A percentile compares a stretch with the other conserved stretches of the same genome.
Evolutionary conservation across 108 stramenopile genomes (phyloP).

Genomic region (Pseudonitzschia multistriata): DNA sequence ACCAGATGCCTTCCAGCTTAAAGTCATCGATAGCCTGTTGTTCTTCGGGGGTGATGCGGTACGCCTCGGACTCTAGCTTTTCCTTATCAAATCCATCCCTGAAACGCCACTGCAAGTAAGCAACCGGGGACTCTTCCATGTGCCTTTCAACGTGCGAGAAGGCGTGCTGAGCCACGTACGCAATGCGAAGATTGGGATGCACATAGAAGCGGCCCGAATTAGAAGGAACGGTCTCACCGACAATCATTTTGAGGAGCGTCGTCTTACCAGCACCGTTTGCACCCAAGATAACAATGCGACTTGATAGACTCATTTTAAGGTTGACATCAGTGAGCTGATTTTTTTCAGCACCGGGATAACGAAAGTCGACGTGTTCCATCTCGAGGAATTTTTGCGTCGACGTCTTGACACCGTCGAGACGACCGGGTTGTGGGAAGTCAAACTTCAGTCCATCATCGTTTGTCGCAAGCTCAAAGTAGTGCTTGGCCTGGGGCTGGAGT

Average conservation of each 20-base stretch:
- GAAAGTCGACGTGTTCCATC: slow-evolving; percentile 86
- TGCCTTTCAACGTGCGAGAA: slow-evolving; percentile 96
- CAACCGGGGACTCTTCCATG: slow-evolving; percentile 84
- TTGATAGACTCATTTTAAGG: slow-evolving; percentile 88
- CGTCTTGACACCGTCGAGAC: slow-evolving; percentile 92
- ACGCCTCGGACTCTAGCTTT: slow-evolving; percentile 83
- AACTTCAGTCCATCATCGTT: slow-evolving; percentile 77
- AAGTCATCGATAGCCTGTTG: slow-evolving; percentile 87
- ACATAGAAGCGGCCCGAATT: slow-evolving; percentile 80
- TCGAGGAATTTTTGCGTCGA: slow-evolving; percentile 96
- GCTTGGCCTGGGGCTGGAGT: slow-evolving; percentile 92
- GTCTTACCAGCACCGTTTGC: slow-evolving; percentile 94
- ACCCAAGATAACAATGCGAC: slow-evolving; percentile 80
- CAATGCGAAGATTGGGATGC: slow-evolving; percentile 89
- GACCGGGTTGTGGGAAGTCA: slow-evolving; percentile 86
- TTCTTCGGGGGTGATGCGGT: slow-evolving; percentile 90
- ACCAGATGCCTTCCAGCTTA: slow-evolving; percentile 92
- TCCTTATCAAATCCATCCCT: slow-evolving; percentile 89
- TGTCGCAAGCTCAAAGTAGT: slow-evolving; percentile 93
- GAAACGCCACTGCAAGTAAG: slow-evolving; percentile 98
- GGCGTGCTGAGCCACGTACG: slow-evolving; percentile 96
- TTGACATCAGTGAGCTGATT: slow-evolving; percentile 74
- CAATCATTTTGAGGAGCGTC: slow-evolving; percentile 91
- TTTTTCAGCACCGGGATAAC: slow-evolving; percentile 70
- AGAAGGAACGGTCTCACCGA: slow-evolving; percentile 86